These are phyloP conservation scores for Globisporangium apiculatum DNA, from an alignment of 352 stramenopile species.

Conservation along the genomic window DNA sequence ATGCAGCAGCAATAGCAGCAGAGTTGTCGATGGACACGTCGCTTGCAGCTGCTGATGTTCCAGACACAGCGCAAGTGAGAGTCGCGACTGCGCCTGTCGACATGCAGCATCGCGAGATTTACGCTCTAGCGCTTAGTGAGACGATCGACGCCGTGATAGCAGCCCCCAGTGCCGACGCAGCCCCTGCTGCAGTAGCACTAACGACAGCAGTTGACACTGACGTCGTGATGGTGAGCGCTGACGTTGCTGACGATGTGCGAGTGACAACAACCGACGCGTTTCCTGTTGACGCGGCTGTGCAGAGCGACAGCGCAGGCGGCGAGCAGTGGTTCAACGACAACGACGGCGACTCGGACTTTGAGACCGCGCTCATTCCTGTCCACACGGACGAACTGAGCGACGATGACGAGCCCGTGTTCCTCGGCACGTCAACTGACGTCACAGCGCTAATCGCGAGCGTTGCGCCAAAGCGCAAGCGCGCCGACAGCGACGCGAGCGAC, in stretches of 20 bases:
- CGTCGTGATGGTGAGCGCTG: too few relatives aligned
- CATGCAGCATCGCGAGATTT: too few relatives aligned
- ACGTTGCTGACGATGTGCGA: not conserved
- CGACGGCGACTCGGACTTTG: conserved; percentile 4
- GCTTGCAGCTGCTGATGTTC: not conserved
- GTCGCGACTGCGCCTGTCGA: too few relatives aligned
- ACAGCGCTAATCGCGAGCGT: not conserved
- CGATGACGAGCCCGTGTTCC: conserved; percentile 10
- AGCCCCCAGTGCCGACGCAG: too few relatives aligned
- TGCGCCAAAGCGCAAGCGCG: conserved; percentile 6
- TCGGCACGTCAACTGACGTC: conserved; percentile 3
- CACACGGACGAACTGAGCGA: conserved; percentile 3
- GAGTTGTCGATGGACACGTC: not conserved
- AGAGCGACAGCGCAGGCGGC: not conserved
- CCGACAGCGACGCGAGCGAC: conserved; percentile 19
- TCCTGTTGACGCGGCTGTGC: not conserved
- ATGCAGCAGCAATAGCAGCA: not conserved
- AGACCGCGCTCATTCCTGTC: conserved; percentile 9
- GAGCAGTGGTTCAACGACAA: conserved; percentile 15
- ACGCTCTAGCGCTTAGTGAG: not conserved
- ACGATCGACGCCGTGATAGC: not conserved
- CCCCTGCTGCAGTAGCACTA: too few relatives aligned
- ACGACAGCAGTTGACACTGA: too few relatives aligned
- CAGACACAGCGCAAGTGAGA: not conserved
- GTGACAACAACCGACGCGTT: not conserved